Evolutionary conservation across 805 yeast species (phyloP).

Genomic region (Pichia ethanolica): DNA sequence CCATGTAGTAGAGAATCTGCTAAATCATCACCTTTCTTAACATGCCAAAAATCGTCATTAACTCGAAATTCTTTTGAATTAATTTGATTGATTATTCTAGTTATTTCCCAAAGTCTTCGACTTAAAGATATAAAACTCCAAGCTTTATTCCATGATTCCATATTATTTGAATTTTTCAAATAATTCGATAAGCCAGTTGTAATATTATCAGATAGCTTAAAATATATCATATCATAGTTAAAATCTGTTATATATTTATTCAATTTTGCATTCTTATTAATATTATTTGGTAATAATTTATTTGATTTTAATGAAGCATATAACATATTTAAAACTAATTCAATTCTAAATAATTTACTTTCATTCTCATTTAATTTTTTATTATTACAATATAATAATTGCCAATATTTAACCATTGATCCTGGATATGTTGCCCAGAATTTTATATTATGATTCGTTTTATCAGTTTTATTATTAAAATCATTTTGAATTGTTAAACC

Average conservation of each 20-base stretch:
- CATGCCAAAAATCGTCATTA: slow-evolving; percentile 13
- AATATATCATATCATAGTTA: not conserved
- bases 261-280: not conserved
- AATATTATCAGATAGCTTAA: not conserved
- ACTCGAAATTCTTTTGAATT: slow-evolving; percentile 9
- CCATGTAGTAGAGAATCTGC: slow-evolving; percentile 62
- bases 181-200: not conserved
- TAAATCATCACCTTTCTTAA: slow-evolving; percentile 52
- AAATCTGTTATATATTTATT: not conserved
- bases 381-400: not conserved
- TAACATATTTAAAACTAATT: slow-evolving; percentile 4
- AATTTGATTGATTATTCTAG: slow-evolving; percentile 17
- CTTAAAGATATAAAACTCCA: slow-evolving; percentile 14
- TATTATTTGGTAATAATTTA: not conserved
- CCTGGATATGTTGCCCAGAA: slow-evolving; percentile 2
- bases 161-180: slow-evolving; percentile 1
- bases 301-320: not conserved
- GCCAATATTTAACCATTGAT: slow-evolving; percentile 28
- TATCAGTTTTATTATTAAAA: not conserved
- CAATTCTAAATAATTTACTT: slow-evolving; percentile 9
- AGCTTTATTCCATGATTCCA: slow-evolving; percentile 6
- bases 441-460: slow-evolving; percentile 1
- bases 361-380: not conserved
- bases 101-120: slow-evolving; percentile 22
- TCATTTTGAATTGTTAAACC: slow-evolving; percentile 8